Conservation (phyloP, 1,139 yeast genomes). For the Yamadazyma triangularis region DNA sequence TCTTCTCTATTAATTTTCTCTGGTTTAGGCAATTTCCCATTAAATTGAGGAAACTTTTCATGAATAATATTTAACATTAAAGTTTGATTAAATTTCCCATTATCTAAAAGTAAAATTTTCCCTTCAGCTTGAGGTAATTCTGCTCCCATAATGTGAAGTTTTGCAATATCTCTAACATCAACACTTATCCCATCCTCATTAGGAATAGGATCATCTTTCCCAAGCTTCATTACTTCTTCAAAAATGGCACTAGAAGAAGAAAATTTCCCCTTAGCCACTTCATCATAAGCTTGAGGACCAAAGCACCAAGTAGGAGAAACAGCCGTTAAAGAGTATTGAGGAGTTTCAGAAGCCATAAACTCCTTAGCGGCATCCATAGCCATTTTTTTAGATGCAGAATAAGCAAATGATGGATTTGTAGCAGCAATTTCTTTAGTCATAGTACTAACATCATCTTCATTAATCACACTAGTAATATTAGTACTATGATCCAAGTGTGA, state of each 20-base stretch:
- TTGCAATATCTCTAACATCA: constrained; percentile 39
- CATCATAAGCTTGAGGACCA: constrained; percentile 37
- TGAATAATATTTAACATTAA: constrained; percentile 20
- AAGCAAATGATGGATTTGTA: constrained; percentile 18
- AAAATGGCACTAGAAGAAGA: constrained; percentile 17
- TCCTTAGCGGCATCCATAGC: constrained; percentile 51
- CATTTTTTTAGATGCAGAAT: constrained; percentile 48
- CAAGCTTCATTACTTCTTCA: constrained; percentile 12
- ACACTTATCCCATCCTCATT: constrained; percentile 19
- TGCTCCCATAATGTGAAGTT: constrained; percentile 31
- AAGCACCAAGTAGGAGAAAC: constrained; percentile 46
- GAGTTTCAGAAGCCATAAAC: constrained; percentile 23
- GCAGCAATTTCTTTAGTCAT: constrained; percentile 27
- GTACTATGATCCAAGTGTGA: constrained; percentile 11
- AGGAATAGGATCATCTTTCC: constrained; percentile 13
- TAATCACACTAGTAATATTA: constrained; percentile 10
- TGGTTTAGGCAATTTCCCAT: constrained; percentile 19
- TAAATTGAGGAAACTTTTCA: constrained; percentile 17
- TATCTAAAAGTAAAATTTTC: constrained; percentile 11
- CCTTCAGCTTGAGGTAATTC: constrained; percentile 18
- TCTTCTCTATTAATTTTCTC: constrained; percentile 14
- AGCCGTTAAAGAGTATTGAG: constrained; percentile 33
- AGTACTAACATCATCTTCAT: constrained; percentile 35
- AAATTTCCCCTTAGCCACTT: constrained; percentile 20
- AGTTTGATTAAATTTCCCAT: constrained; percentile 16